Percentiles rank a stretch among this genome's conserved stretches.
Evolutionary conservation across 1,139 yeast species (phyloP).

Genomic region (Lodderomyces oxycetoniae): DNA sequence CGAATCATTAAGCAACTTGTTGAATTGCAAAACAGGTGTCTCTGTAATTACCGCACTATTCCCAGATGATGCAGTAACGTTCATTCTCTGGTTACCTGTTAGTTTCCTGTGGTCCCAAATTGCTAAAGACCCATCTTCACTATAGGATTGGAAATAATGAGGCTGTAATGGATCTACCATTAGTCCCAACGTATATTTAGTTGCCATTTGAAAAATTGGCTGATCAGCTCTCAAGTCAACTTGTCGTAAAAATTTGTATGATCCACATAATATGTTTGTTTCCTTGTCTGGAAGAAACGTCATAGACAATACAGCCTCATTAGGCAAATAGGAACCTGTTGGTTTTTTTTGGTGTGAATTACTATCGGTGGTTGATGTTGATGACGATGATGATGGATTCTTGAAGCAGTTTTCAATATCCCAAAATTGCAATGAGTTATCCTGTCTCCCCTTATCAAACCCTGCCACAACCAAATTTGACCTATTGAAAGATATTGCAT

Average conservation of each 20-base stretch:
- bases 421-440: slow-evolving; percentile 76
- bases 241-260: slow-evolving; percentile 73
- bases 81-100: slow-evolving; percentile 16
- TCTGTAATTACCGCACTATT: slow-evolving; percentile 31
- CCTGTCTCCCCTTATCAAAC: slow-evolving; percentile 74
- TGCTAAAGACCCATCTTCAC: slow-evolving; percentile 81
- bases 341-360: slow-evolving; percentile 45
- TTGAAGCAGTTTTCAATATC: slow-evolving; percentile 59
- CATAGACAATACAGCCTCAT: slow-evolving; percentile 70
- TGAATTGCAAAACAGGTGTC: slow-evolving; percentile 63
- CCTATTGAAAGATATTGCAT: slow-evolving; percentile 64
- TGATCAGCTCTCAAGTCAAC: slow-evolving; percentile 69
- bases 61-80: slow-evolving; percentile 13
- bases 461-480: slow-evolving; percentile 72
- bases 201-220: slow-evolving; percentile 70
- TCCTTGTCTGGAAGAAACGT: slow-evolving; percentile 62
- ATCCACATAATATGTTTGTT: slow-evolving; percentile 60
- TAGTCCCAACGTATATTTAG: slow-evolving; percentile 68
- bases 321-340: slow-evolving; percentile 56
- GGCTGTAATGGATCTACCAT: slow-evolving; percentile 62
- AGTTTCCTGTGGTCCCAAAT: slow-evolving; percentile 84
- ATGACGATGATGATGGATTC: slow-evolving; percentile 6
- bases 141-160: slow-evolving; percentile 64
- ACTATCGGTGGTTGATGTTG: slow-evolving; percentile 29
- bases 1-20: slow-evolving; percentile 61